A percentile compares a stretch with the other conserved stretches of the same genome.
These are phyloP conservation scores for Podospora pseudopauciseta DNA, from an alignment of 495 filamentous ascomycete species.

Conservation along the genomic window DNA sequence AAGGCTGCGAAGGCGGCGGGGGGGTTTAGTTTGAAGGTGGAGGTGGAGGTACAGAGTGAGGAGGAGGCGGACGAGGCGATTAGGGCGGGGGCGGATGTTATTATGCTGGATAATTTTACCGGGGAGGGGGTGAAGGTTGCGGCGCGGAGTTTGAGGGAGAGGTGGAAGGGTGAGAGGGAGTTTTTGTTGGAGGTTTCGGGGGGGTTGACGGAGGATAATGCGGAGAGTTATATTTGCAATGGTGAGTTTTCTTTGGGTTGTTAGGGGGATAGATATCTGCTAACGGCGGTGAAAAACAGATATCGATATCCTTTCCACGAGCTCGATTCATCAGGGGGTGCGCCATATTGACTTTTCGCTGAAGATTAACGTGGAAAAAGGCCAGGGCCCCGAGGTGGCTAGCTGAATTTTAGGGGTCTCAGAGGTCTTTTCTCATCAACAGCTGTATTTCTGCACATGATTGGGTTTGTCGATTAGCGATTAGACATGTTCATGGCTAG, in stretches of 20 bases:
- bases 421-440: not conserved
- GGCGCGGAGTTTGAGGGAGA: conserved; percentile 66
- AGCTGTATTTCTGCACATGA: not conserved
- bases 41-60: conserved; percentile 89
- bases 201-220: conserved; percentile 81
- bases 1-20: conserved; percentile 75
- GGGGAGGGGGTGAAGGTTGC: conserved; percentile 68
- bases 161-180: conserved; percentile 62
- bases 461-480: not conserved
- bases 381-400: conserved; percentile 25
- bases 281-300: conserved; percentile 45
- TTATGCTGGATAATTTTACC: conserved; percentile 96
- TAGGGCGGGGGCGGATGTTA: conserved; percentile 82
- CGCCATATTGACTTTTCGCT: conserved; percentile 92
- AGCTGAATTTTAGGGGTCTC: conserved; percentile 13
- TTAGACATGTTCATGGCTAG: not conserved
- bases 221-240: conserved; percentile 71
- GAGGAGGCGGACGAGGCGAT: conserved; percentile 89
- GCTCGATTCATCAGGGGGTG: conserved; percentile 93
- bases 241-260: conserved; percentile 40
- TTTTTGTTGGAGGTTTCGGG: conserved; percentile 91
- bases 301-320: conserved; percentile 92
- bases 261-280: not conserved
- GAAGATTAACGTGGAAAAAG: conserved; percentile 61
- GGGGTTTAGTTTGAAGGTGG: conserved; percentile 88